Evolutionary conservation across 805 yeast species (phyloP).

Genomic region (Tetrapisispora arboricola): DNA sequence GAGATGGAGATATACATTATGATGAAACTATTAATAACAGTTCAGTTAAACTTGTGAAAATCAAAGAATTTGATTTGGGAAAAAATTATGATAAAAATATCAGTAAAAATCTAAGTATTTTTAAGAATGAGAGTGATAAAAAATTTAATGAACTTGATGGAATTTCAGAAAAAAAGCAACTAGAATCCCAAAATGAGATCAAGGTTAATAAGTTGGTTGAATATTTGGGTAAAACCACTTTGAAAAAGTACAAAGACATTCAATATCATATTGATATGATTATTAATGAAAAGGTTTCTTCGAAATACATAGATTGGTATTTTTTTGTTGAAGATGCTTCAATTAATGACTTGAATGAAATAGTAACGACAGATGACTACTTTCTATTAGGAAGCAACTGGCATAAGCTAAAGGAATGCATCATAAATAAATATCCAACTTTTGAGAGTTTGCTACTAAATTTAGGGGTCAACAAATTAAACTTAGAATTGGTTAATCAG

Average conservation of each 20-base stretch:
- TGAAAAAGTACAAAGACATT: neutral
- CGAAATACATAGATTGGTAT: conserved; percentile 22
- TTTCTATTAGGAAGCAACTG: conserved; percentile 1
- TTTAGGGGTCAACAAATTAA: conserved; percentile 12
- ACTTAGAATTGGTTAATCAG: neutral
- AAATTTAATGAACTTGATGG: conserved; percentile 1
- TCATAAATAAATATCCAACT: conserved; percentile 3
- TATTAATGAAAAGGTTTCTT: conserved; percentile 13
- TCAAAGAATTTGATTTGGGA: conserved; percentile 17
- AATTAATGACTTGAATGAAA: neutral
- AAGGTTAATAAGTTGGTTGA: neutral
- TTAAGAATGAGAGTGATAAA: conserved; percentile 3
- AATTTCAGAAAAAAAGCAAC: neutral
- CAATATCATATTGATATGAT: conserved; percentile 12
- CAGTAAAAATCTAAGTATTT: conserved; percentile 6
- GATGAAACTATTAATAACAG: no score
- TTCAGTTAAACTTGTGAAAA: neutral
- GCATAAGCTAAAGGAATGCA: neutral
- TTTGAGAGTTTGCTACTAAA: conserved; percentile 8
- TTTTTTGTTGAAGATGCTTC: conserved; percentile 11
- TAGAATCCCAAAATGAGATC: neutral
- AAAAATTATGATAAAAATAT: conserved; percentile 13
- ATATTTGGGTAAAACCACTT: neutral
- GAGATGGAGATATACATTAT: no score
- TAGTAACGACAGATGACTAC: neutral